Evolutionary conservation across 2,329 filamentous ascomycete genomes (phyloP).

Genomic region (Rachicladosporium sp.): DNA sequence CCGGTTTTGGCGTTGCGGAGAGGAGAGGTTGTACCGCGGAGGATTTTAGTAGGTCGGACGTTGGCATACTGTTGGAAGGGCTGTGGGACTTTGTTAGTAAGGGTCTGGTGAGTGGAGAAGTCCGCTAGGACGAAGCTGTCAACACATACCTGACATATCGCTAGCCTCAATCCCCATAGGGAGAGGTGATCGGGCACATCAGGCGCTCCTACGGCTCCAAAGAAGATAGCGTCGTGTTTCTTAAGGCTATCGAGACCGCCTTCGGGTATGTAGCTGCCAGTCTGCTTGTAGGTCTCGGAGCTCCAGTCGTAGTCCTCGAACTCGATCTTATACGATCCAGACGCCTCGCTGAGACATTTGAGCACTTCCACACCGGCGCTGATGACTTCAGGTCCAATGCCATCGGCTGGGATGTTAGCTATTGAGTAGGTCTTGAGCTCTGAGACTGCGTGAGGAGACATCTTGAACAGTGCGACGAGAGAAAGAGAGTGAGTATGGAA

Average conservation of each 20-base stretch:
- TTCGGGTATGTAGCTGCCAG: constrained; percentile 52
- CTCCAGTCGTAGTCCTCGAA: constrained; percentile 57
- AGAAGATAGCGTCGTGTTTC: constrained; percentile 53
- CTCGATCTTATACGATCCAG: constrained; percentile 46
- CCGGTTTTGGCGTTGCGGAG: constrained; percentile 41
- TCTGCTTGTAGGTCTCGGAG: constrained; percentile 53
- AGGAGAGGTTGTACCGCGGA: constrained; percentile 48
- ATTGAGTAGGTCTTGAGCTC: constrained; percentile 36
- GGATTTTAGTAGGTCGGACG: constrained; percentile 46
- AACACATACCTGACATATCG: constrained; percentile 33
- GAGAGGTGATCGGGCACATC: constrained; percentile 38
- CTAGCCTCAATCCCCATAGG: constrained; percentile 43
- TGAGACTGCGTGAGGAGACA: constrained; percentile 15
- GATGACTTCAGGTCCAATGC: constrained; percentile 58
- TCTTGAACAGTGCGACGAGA: constrained; percentile 4
- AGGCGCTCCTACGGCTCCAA: constrained; percentile 55
- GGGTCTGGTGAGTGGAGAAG: no score
- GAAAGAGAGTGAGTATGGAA: neutral
- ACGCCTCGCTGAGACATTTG: constrained; percentile 37
- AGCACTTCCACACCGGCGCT: constrained; percentile 51
- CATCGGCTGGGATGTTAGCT: constrained; percentile 56
- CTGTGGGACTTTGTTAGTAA: constrained; percentile 15
- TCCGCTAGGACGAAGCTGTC: no score
- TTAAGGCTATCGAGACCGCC: constrained; percentile 45
- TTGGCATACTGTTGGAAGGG: constrained; percentile 47